phyloP scores from a whole-genome alignment of 2,329 filamentous ascomycete genomes.

The Escovopsis weberi region DNA sequence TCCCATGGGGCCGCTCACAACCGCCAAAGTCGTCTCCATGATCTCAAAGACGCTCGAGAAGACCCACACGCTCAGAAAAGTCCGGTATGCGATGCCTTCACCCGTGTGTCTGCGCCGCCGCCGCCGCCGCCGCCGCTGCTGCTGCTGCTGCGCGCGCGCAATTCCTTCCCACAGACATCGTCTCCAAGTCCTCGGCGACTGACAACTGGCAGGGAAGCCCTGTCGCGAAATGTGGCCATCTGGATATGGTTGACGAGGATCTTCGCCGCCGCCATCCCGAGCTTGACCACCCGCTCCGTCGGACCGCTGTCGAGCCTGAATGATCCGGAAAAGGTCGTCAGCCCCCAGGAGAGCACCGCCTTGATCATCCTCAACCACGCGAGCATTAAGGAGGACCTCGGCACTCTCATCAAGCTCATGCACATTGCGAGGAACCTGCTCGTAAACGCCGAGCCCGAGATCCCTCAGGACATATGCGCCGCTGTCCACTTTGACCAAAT shows the following conservation, averaged over 20 bases:
- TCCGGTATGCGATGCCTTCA: slow-evolving; percentile 34
- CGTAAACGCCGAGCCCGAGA: slow-evolving; percentile 48
- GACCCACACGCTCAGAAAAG: slow-evolving; percentile 45
- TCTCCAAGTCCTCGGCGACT: not conserved
- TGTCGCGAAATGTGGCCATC: slow-evolving; percentile 48
- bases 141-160: too few species aligned
- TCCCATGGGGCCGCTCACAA: slow-evolving; percentile 41
- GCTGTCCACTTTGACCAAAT: slow-evolving; percentile 51
- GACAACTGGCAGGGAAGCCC: slow-evolving; percentile 31
- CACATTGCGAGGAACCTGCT: slow-evolving; percentile 51
- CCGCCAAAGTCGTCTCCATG: slow-evolving; percentile 40
- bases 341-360: slow-evolving; percentile 46
- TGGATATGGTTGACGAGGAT: slow-evolving; percentile 52
- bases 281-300: slow-evolving; percentile 44
- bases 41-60: slow-evolving; percentile 48
- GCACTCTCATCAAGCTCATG: slow-evolving; percentile 51
- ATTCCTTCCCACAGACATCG: too few species aligned
- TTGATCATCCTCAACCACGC: slow-evolving; percentile 49
- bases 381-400: slow-evolving; percentile 45
- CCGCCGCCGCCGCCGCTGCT: too few species aligned
- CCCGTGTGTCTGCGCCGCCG: too few species aligned
- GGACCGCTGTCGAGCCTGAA: slow-evolving; percentile 38
- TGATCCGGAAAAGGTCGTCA: slow-evolving; percentile 40
- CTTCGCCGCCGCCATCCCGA: slow-evolving; percentile 46
- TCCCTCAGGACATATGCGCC: slow-evolving; percentile 51